These are phyloP conservation scores for Aspergillus heteromorphus DNA, from an alignment of 495 filamentous ascomycete species.

Conservation along the genomic window DNA sequence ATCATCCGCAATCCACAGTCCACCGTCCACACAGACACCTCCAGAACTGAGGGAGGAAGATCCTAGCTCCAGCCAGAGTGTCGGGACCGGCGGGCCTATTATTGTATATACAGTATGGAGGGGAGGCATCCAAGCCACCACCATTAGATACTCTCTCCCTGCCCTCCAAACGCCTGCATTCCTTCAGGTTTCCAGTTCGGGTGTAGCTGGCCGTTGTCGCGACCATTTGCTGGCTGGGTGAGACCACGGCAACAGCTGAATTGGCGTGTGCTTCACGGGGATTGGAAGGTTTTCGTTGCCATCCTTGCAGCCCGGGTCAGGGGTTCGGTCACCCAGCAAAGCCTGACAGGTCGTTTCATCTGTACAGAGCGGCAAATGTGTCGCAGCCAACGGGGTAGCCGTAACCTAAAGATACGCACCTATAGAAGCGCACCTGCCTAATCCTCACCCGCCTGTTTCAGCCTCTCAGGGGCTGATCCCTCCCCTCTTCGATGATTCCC, in stretches of 20 bases:
- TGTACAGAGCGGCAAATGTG: conserved; percentile 3
- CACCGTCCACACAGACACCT: neutral
- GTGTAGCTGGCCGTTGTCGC: neutral
- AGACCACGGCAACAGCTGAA: neutral
- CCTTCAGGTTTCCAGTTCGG: neutral
- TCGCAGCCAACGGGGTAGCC: conserved; percentile 4
- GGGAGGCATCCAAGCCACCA: conserved; percentile 15
- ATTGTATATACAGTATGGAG: too few species aligned
- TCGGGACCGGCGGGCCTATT: conserved; percentile 11
- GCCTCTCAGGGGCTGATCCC: conserved; percentile 13
- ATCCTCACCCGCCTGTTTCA: neutral
- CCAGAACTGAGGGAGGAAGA: conserved; percentile 7
- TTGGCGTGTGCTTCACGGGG: neutral
- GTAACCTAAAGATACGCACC: neutral
- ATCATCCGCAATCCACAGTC: too few species aligned
- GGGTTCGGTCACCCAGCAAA: conserved; percentile 12
- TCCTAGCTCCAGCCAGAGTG: conserved; percentile 26
- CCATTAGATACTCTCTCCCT: conserved; percentile 2
- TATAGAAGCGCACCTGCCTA: neutral
- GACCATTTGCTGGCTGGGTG: neutral
- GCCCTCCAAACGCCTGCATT: neutral
- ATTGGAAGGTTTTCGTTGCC: neutral
- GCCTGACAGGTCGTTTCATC: conserved; percentile 23
- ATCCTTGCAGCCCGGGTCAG: conserved; percentile 17
- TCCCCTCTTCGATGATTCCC: neutral